Conservation (phyloP, 164 flowering plant species). For the Aristolochia fimbriata region DNA sequence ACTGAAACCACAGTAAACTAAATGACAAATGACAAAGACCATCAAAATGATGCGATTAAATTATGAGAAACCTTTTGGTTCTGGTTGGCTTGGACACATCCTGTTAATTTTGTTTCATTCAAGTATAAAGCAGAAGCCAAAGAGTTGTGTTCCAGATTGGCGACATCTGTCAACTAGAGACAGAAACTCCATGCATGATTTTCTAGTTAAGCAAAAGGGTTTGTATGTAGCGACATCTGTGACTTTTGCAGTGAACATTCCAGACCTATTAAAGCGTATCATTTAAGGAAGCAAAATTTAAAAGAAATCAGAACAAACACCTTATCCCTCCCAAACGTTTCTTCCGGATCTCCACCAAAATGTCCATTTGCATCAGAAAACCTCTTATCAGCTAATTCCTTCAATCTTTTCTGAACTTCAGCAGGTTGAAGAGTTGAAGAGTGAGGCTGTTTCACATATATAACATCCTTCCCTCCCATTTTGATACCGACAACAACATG, state of each 20-base stretch:
- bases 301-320: constrained; percentile 21
- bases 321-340: constrained; percentile 39
- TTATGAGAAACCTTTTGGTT: too few relatives aligned
- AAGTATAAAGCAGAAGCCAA: too few relatives aligned
- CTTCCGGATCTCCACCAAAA: constrained; percentile 31
- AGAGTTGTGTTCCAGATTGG: too few relatives aligned
- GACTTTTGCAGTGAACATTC: not conserved
- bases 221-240: too few relatives aligned
- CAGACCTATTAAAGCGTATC: not conserved
- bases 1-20: too few relatives aligned
- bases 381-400: constrained; percentile 81
- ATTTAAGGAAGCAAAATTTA: not conserved
- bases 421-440: constrained; percentile 73
- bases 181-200: too few relatives aligned
- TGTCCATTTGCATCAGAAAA: constrained; percentile 53
- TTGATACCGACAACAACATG: constrained; percentile 85
- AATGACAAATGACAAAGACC: too few relatives aligned
- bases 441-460: constrained; percentile 79
- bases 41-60: too few relatives aligned
- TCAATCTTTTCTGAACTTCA: constrained; percentile 75
- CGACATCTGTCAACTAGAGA: too few relatives aligned
- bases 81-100: too few relatives aligned
- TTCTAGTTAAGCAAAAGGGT: too few relatives aligned
- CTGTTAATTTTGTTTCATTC: too few relatives aligned
- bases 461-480: constrained; percentile 96